Base-by-base conservation (phyloP, 176 grass and related monocot genomes). In the Neostapfia colusana region DNA sequence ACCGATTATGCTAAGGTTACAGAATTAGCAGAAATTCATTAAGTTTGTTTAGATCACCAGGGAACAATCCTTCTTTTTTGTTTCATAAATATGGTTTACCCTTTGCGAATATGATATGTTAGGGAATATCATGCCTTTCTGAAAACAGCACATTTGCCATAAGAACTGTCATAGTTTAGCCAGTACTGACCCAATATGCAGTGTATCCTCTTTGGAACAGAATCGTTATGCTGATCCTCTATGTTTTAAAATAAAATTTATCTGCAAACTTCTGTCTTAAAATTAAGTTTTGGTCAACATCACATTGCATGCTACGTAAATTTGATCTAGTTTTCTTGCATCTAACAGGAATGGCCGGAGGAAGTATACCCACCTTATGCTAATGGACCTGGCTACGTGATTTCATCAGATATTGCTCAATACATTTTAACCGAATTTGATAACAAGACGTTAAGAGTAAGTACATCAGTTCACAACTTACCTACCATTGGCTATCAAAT, bases 311-410 rank as follows among this genome's bases (percentile, higher is more conserved):
- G 4, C 14, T 65, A 20, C 56, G 65, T 24, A 59, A 63, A 58
- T 37, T 20, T 87, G 79, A 67, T 78, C 18, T 27, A 41, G 56
- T 38, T 83, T 42, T 55, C 43, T 73, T 18, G 31, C 14, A 53
- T 6, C n/a, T 60, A 78, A 26, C 85, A 93, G 90, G 90, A 93
- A 76, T 93, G 90, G 90, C 84, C 88, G 42, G 87, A 87, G 72
- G 90, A 87, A 46, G 72, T 89, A 13, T 89, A 93, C 69, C 90
- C 87, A 65, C 81, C 87, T 48, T 89, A 93, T 67, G 90, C 90
- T 64, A 93, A 93, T 28, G 90, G 87, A 16, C 87, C 87, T 41
- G 87, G 90, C 34, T 93, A 93, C 17, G 67, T 89, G 16, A 89
- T 93, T 72, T 93, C 90, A 76, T 84, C 77, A 21, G 78, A 89